Conservation (phyloP, 2,329 filamentous ascomycete genomes). For the Cercospora janseana region DNA sequence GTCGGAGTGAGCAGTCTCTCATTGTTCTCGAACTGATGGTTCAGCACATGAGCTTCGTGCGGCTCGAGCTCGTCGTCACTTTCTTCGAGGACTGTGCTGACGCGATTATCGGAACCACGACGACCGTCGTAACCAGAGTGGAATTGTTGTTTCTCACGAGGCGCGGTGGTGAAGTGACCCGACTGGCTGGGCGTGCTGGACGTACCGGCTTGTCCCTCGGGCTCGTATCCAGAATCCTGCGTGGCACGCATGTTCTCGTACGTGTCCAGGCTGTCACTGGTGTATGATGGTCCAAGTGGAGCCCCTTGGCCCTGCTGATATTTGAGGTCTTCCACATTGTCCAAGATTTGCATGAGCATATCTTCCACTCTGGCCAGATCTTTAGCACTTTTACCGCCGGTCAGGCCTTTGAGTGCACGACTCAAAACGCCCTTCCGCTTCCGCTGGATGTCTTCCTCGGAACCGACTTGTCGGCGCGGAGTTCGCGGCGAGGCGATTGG, state of each 20-base stretch:
- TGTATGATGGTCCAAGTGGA: conserved; percentile 31
- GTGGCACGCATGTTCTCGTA: conserved; percentile 69
- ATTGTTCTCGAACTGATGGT: conserved; percentile 58
- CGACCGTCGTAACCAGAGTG: conserved; percentile 54
- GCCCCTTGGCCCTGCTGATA: conserved; percentile 33
- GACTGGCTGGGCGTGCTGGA: conserved; percentile 74
- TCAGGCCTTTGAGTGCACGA: conserved; percentile 82
- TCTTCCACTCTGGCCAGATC: conserved; percentile 53
- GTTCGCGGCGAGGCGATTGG: conserved; percentile 63
- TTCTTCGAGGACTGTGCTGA: conserved; percentile 86
- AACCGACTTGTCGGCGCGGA: conserved; percentile 50
- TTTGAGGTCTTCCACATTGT: conserved; percentile 74
- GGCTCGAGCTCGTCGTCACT: conserved; percentile 82
- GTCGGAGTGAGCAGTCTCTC: conserved; percentile 62
- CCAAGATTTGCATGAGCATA: conserved; percentile 79
- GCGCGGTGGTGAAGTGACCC: conserved; percentile 57
- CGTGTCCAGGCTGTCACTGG: conserved; percentile 57
- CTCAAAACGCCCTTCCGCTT: conserved; percentile 95
- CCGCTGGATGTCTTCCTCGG: conserved; percentile 58
- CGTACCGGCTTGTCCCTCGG: conserved; percentile 74
- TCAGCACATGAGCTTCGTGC: conserved; percentile 45
- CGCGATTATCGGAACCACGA: conserved; percentile 68
- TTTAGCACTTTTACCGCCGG: conserved; percentile 77
- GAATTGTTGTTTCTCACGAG: conserved; percentile 39
- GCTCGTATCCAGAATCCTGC: conserved; percentile 74